Conservation (phyloP, 2,329 filamentous ascomycete species). For the Neofusicoccum sp. region DNA sequence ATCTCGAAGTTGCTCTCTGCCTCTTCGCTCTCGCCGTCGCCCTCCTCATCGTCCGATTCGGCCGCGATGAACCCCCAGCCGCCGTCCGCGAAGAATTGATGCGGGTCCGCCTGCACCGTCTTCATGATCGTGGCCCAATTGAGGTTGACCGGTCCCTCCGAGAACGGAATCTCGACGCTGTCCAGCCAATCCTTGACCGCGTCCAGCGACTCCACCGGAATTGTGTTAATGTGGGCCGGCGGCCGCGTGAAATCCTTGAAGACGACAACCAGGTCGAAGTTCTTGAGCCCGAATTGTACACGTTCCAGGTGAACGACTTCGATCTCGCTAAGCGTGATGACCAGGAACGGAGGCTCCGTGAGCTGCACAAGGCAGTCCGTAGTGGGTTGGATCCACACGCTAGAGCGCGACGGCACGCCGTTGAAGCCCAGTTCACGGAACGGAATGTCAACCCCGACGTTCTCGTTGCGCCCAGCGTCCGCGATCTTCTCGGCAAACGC, state of each 20-base stretch:
- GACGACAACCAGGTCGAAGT: slow-evolving; percentile 97
- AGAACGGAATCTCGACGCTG: slow-evolving; percentile 89
- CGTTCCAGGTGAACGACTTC: slow-evolving; percentile 95
- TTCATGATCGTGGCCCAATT: slow-evolving; percentile 99
- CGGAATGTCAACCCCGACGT: slow-evolving; percentile 91
- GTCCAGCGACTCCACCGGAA: slow-evolving; percentile 91
- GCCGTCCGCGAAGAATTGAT: slow-evolving; percentile 91
- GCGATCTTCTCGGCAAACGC: slow-evolving; percentile 96
- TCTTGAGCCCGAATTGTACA: slow-evolving; percentile 94
- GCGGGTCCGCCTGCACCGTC: slow-evolving; percentile 89
- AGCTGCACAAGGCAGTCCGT: slow-evolving; percentile 97
- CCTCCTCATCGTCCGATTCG: slow-evolving; percentile 82
- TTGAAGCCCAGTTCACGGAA: slow-evolving; percentile 96
- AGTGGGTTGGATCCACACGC: slow-evolving; percentile 91
- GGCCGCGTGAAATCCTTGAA: slow-evolving; percentile 96
- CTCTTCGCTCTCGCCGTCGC: slow-evolving; percentile 69
- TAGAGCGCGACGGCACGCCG: slow-evolving; percentile 92
- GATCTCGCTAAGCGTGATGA: slow-evolving; percentile 91
- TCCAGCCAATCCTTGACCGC: slow-evolving; percentile 98
- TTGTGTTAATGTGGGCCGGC: slow-evolving; percentile 94
- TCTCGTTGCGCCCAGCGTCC: slow-evolving; percentile 87
- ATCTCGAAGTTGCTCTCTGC: slow-evolving; percentile 93
- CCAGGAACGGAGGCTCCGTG: slow-evolving; percentile 94
- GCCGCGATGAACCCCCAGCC: slow-evolving; percentile 91
- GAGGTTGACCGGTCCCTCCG: slow-evolving; percentile 91